phyloP scores from a whole-genome alignment of 805 yeast genomes.

The Tetrapisispora arboricola region DNA sequence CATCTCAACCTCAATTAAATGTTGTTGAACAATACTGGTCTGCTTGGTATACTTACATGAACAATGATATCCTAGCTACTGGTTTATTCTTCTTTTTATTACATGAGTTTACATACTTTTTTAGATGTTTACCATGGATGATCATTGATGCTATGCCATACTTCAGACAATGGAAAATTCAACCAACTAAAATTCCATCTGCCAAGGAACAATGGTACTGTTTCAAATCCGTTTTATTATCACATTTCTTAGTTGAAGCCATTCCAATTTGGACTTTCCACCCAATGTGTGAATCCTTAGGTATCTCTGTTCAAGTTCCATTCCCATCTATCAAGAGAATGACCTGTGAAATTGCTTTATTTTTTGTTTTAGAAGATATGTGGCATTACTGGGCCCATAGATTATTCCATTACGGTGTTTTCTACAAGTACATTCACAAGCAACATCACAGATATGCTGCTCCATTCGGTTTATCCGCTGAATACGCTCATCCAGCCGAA shows the following conservation, averaged over 20 bases:
- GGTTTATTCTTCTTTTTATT: constrained; percentile 72
- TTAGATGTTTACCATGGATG: constrained; percentile 88
- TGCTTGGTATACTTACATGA: constrained; percentile 71
- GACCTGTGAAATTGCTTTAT: constrained; percentile 55
- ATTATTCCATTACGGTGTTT: constrained; percentile 74
- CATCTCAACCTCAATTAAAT: constrained; percentile 37
- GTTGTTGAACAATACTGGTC: constrained; percentile 75
- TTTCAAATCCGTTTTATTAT: constrained; percentile 67
- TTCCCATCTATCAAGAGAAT: constrained; percentile 62
- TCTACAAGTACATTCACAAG: constrained; percentile 90
- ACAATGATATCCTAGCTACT: constrained; percentile 85
- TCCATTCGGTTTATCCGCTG: constrained; percentile 95
- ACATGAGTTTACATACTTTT: constrained; percentile 87
- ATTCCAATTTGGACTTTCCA: constrained; percentile 96
- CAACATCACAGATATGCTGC: constrained; percentile 98
- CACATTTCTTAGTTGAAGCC: constrained; percentile 89
- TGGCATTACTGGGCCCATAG: constrained; percentile 98
- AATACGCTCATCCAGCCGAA: constrained; percentile 94
- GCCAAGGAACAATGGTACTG: constrained; percentile 89
- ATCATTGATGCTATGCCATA: constrained; percentile 77
- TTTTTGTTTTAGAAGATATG: constrained; percentile 81
- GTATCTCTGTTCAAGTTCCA: constrained; percentile 71
- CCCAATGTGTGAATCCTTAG: constrained; percentile 74
- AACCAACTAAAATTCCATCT: constrained; percentile 73
- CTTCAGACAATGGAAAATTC: constrained; percentile 81